Evolutionary conservation across 805 yeast species (phyloP).

Genomic region (Lipomyces starkeyi): DNA sequence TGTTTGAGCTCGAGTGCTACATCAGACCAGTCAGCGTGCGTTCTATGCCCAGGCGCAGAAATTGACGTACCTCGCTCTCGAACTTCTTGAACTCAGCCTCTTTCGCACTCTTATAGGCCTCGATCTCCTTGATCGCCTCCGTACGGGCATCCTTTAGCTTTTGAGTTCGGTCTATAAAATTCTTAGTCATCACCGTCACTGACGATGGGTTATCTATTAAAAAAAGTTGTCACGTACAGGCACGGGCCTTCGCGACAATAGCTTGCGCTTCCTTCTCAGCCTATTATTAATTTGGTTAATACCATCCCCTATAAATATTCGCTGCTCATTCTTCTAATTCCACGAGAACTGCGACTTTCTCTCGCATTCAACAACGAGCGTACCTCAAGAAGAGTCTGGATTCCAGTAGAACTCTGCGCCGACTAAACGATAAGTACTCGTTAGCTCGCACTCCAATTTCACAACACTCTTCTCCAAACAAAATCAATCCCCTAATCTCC

Average conservation of each 20-base stretch:
- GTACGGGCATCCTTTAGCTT: slow-evolving; percentile 92
- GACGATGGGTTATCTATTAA: background rate
- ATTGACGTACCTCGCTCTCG: slow-evolving; percentile 58
- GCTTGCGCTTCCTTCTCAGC: slow-evolving; percentile 98
- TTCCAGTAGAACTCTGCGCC: slow-evolving; percentile 59
- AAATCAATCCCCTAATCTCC: background rate
- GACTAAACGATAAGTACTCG: slow-evolving; percentile 43
- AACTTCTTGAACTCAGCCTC: slow-evolving; percentile 78
- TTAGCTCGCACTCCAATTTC: background rate
- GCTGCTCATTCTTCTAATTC: no score
- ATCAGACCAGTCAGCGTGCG: background rate
- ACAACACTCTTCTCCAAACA: background rate
- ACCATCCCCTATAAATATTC: no score
- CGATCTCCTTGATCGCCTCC: slow-evolving; percentile 90
- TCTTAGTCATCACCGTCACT: slow-evolving; percentile 45
- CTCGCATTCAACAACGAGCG: slow-evolving; percentile 36
- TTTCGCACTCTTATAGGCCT: slow-evolving; percentile 80
- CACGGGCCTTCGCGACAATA: slow-evolving; percentile 90
- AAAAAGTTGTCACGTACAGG: slow-evolving; percentile 56
- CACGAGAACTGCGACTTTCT: background rate
- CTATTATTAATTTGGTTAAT: slow-evolving; percentile 43
- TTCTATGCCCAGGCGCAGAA: background rate
- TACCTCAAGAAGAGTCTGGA: slow-evolving; percentile 70
- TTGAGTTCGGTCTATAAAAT: slow-evolving; percentile 66
- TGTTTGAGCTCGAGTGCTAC: slow-evolving; percentile 73